Evolutionary conservation across 352 stramenopile species (phyloP), one percentile per base, ranked within the genome.

Genomic region (Phytophthora fragariae): DNA sequence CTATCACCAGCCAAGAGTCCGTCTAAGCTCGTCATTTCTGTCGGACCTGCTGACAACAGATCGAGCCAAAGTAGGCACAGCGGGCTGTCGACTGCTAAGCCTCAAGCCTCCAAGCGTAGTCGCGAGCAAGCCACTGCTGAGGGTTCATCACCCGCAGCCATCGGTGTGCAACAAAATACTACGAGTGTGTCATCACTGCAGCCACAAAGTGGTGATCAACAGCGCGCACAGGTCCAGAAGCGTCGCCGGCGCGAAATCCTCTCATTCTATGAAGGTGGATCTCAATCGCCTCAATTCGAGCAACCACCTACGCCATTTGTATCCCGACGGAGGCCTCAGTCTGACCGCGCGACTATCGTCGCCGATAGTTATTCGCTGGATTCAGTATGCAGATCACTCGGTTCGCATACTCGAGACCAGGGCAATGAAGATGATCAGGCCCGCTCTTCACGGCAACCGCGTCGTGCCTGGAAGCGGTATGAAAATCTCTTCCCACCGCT

Each of bases 401-500:
- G 64, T 27, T 74, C 68, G 5, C 21, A 64, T 59, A 10, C 15
- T 72, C 58, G 47, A 33, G 31, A 57, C 21, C 35, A 65, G 14
- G 3, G 5, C 7, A 62, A 37, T 39, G 27, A 70, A 50, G 29
- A 71, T 15, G 35, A 33, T 17, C 54, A 39, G 31, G 5, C 27
- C 19, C 64, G 55, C 4, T 37, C 62, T 21, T 70, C 58, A 61
- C 35, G 27, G 17, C 60, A 67, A 62, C 61, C 55, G 46, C 57
- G 65, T 24, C 79, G 75, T 21, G 62, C 50, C 56, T 89, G 79
- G 72, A 86, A 84, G 57, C 72, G 63, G 14, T 85, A 83, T 49
- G 80, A 84, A 33, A 72, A 69, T 29, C 70, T 89, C 15, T 84
- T 85, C 46, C 81, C 81, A 15, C 66, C 79, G 12, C 59, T 89